Evolutionary conservation across 192 early-diverging fungal genomes (phyloP).

Genomic region (Irineochytrium annulatum): DNA sequence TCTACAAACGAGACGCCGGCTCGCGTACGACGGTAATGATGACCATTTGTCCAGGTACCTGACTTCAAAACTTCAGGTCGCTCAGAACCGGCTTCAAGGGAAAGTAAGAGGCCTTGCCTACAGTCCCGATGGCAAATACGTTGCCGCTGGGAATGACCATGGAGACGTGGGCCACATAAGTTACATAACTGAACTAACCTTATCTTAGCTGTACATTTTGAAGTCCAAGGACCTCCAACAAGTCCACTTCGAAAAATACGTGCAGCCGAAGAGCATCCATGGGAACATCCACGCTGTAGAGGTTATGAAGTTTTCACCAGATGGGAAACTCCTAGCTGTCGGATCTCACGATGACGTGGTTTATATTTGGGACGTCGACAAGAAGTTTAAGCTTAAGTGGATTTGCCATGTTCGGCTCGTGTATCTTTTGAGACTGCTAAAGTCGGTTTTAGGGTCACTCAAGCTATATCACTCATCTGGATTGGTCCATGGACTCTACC

Average conservation of each 20-base stretch:
- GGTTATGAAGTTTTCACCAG: conserved; percentile 20
- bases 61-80: conserved; percentile 1
- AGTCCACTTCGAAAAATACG: conserved; percentile 24
- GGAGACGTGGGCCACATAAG: conserved; percentile 15
- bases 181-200: not conserved
- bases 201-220: conserved; percentile 23
- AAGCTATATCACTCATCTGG: conserved; percentile 15
- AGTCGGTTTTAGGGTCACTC: conserved; percentile 19
- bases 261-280: conserved; percentile 7
- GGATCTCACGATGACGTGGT: conserved; percentile 14
- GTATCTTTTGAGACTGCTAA: not conserved
- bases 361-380: conserved; percentile 16
- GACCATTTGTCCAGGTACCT: not conserved
- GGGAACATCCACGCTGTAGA: conserved; percentile 11
- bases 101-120: conserved; percentile 11
- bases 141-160: conserved; percentile 24
- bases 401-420: conserved; percentile 12
- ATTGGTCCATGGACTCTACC: conserved; percentile 16
- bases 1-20: conserved; percentile 7
- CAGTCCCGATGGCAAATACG: conserved; percentile 23
- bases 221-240: conserved; percentile 17
- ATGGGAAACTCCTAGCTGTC: conserved; percentile 20
- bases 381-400: conserved; percentile 8
- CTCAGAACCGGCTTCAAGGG: conserved; percentile 16
- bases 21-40: conserved; percentile 9